Conservation (phyloP, 2,329 filamentous ascomycete species). For the Arthroderma sp. region DNA sequence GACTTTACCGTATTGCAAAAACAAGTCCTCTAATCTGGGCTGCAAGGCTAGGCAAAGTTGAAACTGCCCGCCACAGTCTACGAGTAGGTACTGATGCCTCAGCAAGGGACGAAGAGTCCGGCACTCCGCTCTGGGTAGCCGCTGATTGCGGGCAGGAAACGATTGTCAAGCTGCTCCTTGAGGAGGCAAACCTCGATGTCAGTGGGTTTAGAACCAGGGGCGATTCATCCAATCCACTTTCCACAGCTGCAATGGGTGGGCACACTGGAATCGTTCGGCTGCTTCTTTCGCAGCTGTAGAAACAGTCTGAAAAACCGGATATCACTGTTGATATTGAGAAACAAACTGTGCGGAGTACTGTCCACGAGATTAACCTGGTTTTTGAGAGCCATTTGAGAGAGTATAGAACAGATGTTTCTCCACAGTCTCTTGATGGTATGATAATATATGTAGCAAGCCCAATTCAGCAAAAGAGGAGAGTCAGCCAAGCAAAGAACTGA, state of each 20-base stretch:
- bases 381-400: conserved; percentile 78
- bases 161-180: background rate
- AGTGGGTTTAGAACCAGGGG: background rate
- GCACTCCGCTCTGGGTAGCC: background rate
- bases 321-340: conserved; percentile 73
- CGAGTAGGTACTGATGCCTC: background rate
- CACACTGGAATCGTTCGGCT: background rate
- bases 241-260: background rate
- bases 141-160: background rate
- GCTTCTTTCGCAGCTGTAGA: background rate
- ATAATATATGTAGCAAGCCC: too few species aligned
- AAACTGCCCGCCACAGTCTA: background rate
- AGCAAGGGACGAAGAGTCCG: background rate
- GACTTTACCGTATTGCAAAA: background rate
- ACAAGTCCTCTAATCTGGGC: background rate
- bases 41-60: background rate
- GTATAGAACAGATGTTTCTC: conserved; percentile 23
- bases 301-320: conserved; percentile 66
- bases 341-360: conserved; percentile 79
- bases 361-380: conserved; percentile 91
- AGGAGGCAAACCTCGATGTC: background rate
- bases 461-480: too few species aligned
- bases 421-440: too few species aligned
- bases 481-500: too few species aligned
- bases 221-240: background rate